These are phyloP conservation scores for Phaeosphaeriaceae sp. DNA, from an alignment of 2,329 filamentous ascomycete species.

Conservation along the genomic window DNA sequence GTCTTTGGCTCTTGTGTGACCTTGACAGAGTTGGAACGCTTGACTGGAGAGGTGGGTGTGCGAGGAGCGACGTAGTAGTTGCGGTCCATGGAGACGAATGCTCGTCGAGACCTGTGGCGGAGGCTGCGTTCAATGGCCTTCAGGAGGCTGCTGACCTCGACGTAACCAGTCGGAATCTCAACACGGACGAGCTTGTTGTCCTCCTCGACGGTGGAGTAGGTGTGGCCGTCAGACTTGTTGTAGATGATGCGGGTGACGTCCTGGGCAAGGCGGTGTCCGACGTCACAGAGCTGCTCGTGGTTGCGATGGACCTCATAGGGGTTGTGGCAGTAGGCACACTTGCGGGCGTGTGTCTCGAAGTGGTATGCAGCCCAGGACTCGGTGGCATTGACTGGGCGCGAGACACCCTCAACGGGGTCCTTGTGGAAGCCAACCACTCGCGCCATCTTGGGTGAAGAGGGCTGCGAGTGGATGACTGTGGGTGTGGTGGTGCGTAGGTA, in stretches of 20 bases:
- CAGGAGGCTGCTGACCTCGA: conserved; percentile 49
- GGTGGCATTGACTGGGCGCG: conserved; percentile 49
- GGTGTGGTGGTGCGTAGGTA: conserved; percentile 43
- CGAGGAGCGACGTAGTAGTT: conserved; percentile 52
- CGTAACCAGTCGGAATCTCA: conserved; percentile 53
- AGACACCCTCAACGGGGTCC: conserved; percentile 48
- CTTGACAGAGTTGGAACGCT: conserved; percentile 40
- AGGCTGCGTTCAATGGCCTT: conserved; percentile 51
- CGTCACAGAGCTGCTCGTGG: conserved; percentile 52
- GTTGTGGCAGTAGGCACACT: conserved; percentile 54
- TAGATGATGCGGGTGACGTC: conserved; percentile 55
- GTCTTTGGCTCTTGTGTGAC: conserved; percentile 37
- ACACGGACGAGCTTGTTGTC: conserved; percentile 53
- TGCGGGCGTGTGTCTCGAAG: conserved; percentile 56
- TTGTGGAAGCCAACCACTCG: conserved; percentile 44
- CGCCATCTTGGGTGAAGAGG: conserved; percentile 40
- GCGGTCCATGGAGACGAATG: conserved; percentile 54
- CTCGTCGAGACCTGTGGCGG: conserved; percentile 42
- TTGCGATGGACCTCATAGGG: conserved; percentile 52
- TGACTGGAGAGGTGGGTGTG: conserved; percentile 29
- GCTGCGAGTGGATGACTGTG: conserved; percentile 40
- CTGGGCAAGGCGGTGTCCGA: conserved; percentile 53
- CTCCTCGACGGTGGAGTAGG: conserved; percentile 45
- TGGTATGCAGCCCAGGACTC: conserved; percentile 57
- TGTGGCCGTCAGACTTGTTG: conserved; percentile 44